These are phyloP conservation scores for Arthrinium phaeospermum DNA, from an alignment of 2,329 filamentous ascomycete genomes.

Conservation along the genomic window DNA sequence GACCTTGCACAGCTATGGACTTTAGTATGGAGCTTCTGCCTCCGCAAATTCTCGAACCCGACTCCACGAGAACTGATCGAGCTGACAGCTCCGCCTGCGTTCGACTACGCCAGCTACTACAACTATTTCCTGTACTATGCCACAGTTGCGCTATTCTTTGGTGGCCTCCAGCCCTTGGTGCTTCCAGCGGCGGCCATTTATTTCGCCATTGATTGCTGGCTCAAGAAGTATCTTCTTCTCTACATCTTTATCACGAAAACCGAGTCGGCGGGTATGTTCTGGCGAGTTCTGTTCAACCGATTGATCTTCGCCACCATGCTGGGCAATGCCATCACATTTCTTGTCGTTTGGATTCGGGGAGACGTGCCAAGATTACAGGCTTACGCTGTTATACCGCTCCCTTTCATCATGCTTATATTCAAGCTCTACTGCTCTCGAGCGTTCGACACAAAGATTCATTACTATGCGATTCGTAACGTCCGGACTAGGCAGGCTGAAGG, in stretches of 20 bases:
- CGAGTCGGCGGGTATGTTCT: conserved; percentile 91
- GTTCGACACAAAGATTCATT: conserved; percentile 83
- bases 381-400: conserved; percentile 73
- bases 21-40: conserved; percentile 82
- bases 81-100: conserved; percentile 86
- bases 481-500: conserved; percentile 49
- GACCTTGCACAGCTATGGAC: conserved; percentile 91
- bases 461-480: conserved; percentile 72
- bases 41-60: conserved; percentile 82
- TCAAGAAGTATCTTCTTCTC: conserved; percentile 94
- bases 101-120: conserved; percentile 97
- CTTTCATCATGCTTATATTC: conserved; percentile 80
- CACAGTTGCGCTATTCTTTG: conserved; percentile 86
- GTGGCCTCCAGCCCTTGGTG: conserved; percentile 84
- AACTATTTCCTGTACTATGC: conserved; percentile 97
- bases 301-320: conserved; percentile 82
- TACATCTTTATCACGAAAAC: conserved; percentile 98
- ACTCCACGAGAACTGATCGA: conserved; percentile 89
- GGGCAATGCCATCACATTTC: conserved; percentile 77
- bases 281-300: conserved; percentile 92
- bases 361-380: conserved; percentile 66
- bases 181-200: conserved; percentile 87
- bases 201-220: conserved; percentile 82
- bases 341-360: conserved; percentile 75
- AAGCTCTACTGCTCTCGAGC: conserved; percentile 80